These are phyloP conservation scores for Chenopodium album DNA, from an alignment of 148 eudicot species.

Conservation along the genomic window DNA sequence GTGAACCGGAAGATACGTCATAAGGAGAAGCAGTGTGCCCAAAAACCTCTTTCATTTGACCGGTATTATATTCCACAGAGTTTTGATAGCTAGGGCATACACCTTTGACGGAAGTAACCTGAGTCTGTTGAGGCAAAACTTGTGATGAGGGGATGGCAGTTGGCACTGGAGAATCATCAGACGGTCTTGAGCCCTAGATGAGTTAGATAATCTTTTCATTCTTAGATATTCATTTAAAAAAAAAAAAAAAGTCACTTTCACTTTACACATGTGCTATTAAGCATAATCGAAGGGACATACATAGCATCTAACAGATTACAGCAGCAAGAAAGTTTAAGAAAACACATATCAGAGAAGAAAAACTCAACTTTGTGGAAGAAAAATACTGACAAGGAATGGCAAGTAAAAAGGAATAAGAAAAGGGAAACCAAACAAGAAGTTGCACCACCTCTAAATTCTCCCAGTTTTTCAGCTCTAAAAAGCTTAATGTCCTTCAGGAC, in stretches of 20 bases:
- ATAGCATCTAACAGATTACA: neutral
- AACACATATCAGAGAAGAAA: neutral
- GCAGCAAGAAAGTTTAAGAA: neutral
- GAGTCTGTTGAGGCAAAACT: conserved; percentile 53
- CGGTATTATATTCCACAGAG: conserved; percentile 50
- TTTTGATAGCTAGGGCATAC: conserved; percentile 50
- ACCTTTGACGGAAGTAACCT: conserved; percentile 58
- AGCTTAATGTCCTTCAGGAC: neutral
- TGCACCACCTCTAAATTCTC: neutral
- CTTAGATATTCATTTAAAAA: neutral
- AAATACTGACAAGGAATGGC: too few relatives aligned
- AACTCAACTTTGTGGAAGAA: neutral
- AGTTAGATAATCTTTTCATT: neutral
- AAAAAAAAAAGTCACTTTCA: neutral
- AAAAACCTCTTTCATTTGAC: conserved; percentile 54
- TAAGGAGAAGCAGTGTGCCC: conserved; percentile 61
- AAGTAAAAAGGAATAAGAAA: neutral
- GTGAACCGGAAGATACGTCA: conserved; percentile 63
- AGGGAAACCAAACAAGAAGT: neutral
- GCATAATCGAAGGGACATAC: conserved; percentile 1
- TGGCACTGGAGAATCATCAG: conserved; percentile 44
- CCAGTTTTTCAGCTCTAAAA: neutral
- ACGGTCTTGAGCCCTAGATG: conserved; percentile 56
- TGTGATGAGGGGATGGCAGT: conserved; percentile 49
- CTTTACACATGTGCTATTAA: neutral